phyloP scores from a whole-genome alignment of 164 flowering plant genomes.

The Aristolochia fimbriata region DNA sequence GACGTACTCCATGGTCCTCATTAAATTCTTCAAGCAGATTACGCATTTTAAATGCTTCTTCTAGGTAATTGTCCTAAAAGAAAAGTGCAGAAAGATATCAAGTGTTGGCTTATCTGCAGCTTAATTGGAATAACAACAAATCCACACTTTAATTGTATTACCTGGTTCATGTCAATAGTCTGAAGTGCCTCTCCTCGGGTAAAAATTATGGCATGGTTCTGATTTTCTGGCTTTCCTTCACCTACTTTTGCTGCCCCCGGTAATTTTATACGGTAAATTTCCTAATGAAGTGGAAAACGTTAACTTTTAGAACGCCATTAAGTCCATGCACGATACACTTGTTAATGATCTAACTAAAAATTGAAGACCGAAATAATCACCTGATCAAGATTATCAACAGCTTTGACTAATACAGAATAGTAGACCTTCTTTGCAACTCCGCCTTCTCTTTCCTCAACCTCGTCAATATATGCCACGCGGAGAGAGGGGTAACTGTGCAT shows the following conservation, averaged over 20 bases:
- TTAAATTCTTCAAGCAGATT: conserved; percentile 92
- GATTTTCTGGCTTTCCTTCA: conserved; percentile 99
- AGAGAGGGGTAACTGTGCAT: conserved; percentile 72
- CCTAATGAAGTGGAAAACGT: conserved; percentile 28
- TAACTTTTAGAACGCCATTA: neutral
- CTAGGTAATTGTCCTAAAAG: conserved; percentile 87
- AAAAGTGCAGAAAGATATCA: neutral
- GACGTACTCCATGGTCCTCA: conserved; percentile 85
- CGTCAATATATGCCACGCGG: conserved; percentile 97
- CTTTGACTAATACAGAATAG: conserved; percentile 89
- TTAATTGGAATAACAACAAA: neutral
- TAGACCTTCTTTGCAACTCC: conserved; percentile 71
- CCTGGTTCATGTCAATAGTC: conserved; percentile 99
- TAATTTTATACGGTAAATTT: conserved; percentile 88
- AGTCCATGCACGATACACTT: neutral
- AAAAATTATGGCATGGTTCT: conserved; percentile 94
- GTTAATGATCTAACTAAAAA: neutral
- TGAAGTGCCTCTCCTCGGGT: conserved; percentile 97
- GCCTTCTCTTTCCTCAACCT: conserved; percentile 86
- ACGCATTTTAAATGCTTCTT: conserved; percentile 99
- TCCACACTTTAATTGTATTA: conserved; percentile 8
- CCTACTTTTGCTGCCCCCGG: conserved; percentile 93
- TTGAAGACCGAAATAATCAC: conserved; percentile 23
- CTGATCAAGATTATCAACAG: conserved; percentile 91
- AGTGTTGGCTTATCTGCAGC: neutral